Evolutionary conservation across 345 rosid species (phyloP), one percentile per base, ranked within the genome.

Genomic region (Hirschfeldia incana): DNA sequence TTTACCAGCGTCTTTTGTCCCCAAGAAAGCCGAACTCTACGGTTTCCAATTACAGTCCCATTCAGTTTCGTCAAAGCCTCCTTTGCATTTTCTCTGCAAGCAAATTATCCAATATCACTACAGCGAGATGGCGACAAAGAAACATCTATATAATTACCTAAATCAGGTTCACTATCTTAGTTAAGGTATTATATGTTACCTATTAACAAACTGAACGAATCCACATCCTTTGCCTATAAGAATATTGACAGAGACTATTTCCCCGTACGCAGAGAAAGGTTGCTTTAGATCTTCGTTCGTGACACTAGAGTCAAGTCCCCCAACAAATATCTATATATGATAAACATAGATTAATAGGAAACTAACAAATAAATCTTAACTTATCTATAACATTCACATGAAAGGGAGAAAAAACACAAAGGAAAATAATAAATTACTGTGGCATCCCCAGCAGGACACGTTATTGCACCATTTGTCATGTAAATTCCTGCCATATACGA

Each of bases 201-300:
- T 21, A 21, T 21, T 21, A 21, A 21, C 21, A 21, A 21, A 21
- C 21, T 93, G 98, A 76, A 95, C 92, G 84, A 95, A 95, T 0
- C 98, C 99, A 69, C 97, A 95, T 86, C 96, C 93, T 85, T 91
- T 95, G 33, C 97, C 94, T 36, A 81, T 74, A 46, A 97, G 99
- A 78, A 95, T 95, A 83, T 95, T 93, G 57, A 95, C 94, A 4
- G 94, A 93, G 30, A 89, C 87, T 81, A 95, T 89, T 83, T 95
- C 98, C 65, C 99, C 98, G 76, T 84, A 87, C n/a, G 84, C 87
- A 55, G 89, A 76, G 75, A 95, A 95, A 71, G 93, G 89, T 71
- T 91, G 96, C 76, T 87, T 87, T 36, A 95, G 89, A 79, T 21
- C 97, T 82, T 91, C 98, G 72, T 90, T 97, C 60, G 86, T 88